Base-by-base conservation (phyloP, 768 basidiomycete species). In the Russula virescens region DNA sequence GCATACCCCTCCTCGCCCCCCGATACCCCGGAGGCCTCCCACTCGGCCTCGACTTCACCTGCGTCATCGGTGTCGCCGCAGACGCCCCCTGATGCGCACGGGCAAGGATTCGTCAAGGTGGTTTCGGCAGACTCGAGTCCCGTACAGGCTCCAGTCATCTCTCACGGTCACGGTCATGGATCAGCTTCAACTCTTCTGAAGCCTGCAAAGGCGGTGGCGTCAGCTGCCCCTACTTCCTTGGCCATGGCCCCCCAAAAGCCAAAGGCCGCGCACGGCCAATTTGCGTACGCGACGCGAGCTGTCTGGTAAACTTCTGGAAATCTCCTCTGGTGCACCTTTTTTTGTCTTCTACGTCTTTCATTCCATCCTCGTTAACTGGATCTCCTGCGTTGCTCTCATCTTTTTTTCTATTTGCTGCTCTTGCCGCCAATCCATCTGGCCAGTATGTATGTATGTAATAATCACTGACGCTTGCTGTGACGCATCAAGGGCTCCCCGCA, bases 21-120 rank as follows among this genome's bases (percentile, higher is more conserved):
- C 47, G 67, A 71, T 57, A 75, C 73, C 42, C 74, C 73, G 25
- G 60, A 62, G 48, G 66, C 67, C 19, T 73, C 70, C 1, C 71
- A 70, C 55, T 73, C 72, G 28, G 68, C 63, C 7, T 71, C 70
- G 45, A 71, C 70, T 26, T 71, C 71, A 11, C 73, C 74, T 23
- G 72, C 73, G 28, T 70, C 71, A 19, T 69, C 71, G 45, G 70
- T 61, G 2, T 70, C 73, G 58, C 73, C 73, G 1, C 67, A 68
- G 26, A 74, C 73, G 40, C 73, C 73, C 9, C 66, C 67, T 11
- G 64, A 65, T 38, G 64, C 55, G 40, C 63, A 64, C 13, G 64
- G 54, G 31, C 25, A 48, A 13, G 61, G 48, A 52, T 52, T 62
- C 1, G 34, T 34, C 35, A 62, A 65, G 50, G 55, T 65, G 26